Evolutionary conservation across 169 alveolate genomes (phyloP), one percentile per base, ranked within the genome.

Genomic region (Pseudocohnilembus persalinus): DNA sequence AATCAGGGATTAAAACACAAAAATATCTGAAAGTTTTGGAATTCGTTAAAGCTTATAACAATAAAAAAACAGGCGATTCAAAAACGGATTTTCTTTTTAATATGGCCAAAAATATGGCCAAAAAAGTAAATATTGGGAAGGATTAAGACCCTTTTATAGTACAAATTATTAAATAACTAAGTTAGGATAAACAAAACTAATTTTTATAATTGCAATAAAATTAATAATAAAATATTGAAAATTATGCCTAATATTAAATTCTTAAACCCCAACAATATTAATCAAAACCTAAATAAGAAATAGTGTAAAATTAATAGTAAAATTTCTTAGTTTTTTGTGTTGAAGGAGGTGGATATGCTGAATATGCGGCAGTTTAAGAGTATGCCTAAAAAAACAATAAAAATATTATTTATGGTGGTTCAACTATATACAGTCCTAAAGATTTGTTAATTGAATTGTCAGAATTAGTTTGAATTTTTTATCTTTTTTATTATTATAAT

Each of bases 1-100:
- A 33, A 6, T 68, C 84, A 15, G 76, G 76, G 29, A 79, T 79
- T 4, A 29, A 64, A n/a, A 79, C 34, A 20, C 31, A 79, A 30
- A 79, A 79, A 30, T 49, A 35, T 64, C 15, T 79, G 0, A 35
- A 79, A 79, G 63, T 79, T 29, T 32, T 79, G 15, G 76, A 79
- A 15, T 16, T 35, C 1, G 35, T 79, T 29, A 79, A 79, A 72
- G 29, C n/a, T 29, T 29, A 49, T 28, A 79, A 72, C 29, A 77
- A 28, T 27, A 33, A 64, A 31, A 68, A 77, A 77, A 77, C 82
- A 1, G n/a, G 31, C 4, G 68, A 49, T 49, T 49, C 68, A 20
- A 49, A 49, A 49, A 49, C 68, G 20, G 68, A 4, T 20, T 11
- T 49, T 4, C 68, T 49, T 4, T 49, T 49, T 49, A 11, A 4